phyloP scores from a whole-genome alignment of 2,329 filamentous ascomycete genomes.

The Magnaporthales sp. region DNA sequence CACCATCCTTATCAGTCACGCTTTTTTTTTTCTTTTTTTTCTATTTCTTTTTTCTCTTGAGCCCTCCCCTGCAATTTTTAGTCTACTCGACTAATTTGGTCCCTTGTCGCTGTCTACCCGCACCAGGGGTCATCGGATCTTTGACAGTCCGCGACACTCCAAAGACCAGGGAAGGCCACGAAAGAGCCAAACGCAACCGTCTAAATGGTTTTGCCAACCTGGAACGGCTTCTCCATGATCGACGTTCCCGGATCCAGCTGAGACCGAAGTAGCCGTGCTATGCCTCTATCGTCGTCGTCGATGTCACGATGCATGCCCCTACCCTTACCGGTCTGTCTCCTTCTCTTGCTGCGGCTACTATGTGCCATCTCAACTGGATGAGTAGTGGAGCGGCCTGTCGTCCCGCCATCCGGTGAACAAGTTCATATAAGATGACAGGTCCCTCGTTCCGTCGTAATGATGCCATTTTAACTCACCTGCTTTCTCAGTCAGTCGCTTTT shows the following conservation, averaged over 20 bases:
- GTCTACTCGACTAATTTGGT: not conserved
- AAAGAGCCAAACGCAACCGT: not conserved
- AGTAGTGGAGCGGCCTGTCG: not conserved
- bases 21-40: too few relatives aligned
- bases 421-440: constrained; percentile 1
- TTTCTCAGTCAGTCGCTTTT: not conserved
- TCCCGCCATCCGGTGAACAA: not conserved
- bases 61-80: too few relatives aligned
- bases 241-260: not conserved
- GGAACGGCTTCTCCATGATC: not conserved
- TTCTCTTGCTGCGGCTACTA: not conserved
- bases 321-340: not conserved
- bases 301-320: not conserved
- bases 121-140: not conserved
- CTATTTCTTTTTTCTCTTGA: too few relatives aligned
- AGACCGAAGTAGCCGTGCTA: not conserved
- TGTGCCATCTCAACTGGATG: not conserved
- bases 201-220: not conserved
- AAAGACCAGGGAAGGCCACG: not conserved
- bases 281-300: not conserved
- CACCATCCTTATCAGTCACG: not conserved
- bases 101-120: not conserved
- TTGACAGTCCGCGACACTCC: not conserved
- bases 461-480: not conserved
- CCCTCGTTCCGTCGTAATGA: not conserved